Evolutionary conservation across 345 rosid genomes (phyloP), one percentile per base, ranked within the genome.

Genomic region (Excoecaria cochinchinensis): DNA sequence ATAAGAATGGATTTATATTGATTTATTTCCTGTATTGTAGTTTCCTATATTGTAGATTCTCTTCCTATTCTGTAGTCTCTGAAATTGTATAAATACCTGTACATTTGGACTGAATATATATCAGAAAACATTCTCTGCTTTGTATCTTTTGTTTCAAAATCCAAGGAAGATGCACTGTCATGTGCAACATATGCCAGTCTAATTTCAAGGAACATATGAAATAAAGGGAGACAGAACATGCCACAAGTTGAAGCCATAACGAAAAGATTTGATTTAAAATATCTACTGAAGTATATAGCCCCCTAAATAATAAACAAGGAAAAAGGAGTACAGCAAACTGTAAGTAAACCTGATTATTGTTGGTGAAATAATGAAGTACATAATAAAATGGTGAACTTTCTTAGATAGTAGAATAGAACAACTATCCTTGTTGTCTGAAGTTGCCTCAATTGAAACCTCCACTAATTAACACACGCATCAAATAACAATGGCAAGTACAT

Each of bases 401-500:
- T 8, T 19, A 24, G 42, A 36, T 9, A 44, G 67, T 13, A 38
- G 40, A 50, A 10, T 16, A 76, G 15, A 59, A 16, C 67, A n/a
- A 61, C 14, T 21, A 60, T 15, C 24, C 44, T 69, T 69, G n/a
- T 42, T 61, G 25, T 17, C 53, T 22, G 42, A 9, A 17, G 38
- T 65, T 46, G 17, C 38, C 36, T n/a, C 38, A 57, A 36, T 8
- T 16, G 10, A 71, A 24, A 70, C 61, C 17, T 71, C 66, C 36
- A 65, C 14, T 25, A 38, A n/a, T 25, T 19, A 38, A 0, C 3
- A 13, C 53, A 15, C 40, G 53, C 31, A 59, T 24, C 19, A 72
- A 67, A 48, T 53, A 57, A 10, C 9, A 70, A n/a, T 21, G 51
- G 15, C 36, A 77, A 65, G 74, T 72, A 53, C 17, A 15, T 4